Percentiles rank a stretch among this genome's conserved stretches.
phyloP scores from a whole-genome alignment of 78 protist genomes.

The Creolimax fragrantissima region DNA sequence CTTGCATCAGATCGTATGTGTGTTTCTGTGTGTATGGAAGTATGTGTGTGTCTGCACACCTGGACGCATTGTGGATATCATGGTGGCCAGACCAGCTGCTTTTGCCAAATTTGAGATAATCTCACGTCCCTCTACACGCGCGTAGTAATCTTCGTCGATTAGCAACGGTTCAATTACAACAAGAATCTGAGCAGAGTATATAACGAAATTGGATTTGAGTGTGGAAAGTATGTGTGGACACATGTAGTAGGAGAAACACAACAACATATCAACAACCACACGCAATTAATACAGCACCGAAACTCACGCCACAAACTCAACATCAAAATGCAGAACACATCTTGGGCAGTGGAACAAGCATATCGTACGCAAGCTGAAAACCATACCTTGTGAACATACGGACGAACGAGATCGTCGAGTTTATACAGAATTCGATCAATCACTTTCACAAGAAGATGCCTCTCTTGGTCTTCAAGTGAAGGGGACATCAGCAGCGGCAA shows the following conservation, averaged over 20 bases:
- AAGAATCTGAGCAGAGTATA: slow-evolving; percentile 72
- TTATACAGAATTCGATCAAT: slow-evolving; percentile 91
- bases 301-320: too few species aligned
- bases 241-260: too few species aligned
- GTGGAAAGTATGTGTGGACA: background rate
- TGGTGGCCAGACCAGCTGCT: slow-evolving; percentile 97
- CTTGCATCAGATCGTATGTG: too few species aligned
- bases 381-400: slow-evolving; percentile 73
- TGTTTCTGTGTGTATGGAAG: too few species aligned
- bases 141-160: slow-evolving; percentile 93
- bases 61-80: slow-evolving; percentile 95
- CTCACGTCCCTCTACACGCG: slow-evolving; percentile 96
- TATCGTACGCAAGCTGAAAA: too few species aligned
- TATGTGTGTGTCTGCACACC: too few species aligned
- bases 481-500: slow-evolving; percentile 89
- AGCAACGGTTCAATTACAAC: slow-evolving; percentile 95
- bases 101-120: slow-evolving; percentile 92
- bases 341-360: too few species aligned
- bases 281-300: too few species aligned
- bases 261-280: too few species aligned
- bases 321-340: too few species aligned
- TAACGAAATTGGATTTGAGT: background rate
- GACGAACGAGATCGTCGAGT: slow-evolving; percentile 93
- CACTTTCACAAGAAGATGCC: slow-evolving; percentile 96
- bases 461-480: slow-evolving; percentile 94